Percentiles rank a stretch among this genome's conserved stretches.
These are phyloP conservation scores for Nemania serpens DNA, from an alignment of 2,329 filamentous ascomycete genomes.

Conservation along the genomic window DNA sequence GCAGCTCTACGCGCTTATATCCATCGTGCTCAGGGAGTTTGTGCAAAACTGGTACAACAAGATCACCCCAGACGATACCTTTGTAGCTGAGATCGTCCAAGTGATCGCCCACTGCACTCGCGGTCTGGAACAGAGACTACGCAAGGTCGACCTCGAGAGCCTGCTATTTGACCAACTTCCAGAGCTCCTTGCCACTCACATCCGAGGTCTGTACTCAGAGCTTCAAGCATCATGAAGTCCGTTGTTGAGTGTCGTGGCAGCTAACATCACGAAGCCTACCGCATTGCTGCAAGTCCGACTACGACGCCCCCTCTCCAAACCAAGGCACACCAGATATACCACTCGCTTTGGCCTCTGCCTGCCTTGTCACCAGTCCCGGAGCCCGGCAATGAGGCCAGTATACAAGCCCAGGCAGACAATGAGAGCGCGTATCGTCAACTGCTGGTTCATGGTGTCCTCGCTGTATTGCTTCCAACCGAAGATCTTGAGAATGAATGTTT, in stretches of 20 bases:
- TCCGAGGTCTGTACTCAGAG: slow-evolving; percentile 64
- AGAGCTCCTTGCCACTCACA: slow-evolving; percentile 77
- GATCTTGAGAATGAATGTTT: slow-evolving; percentile 88
- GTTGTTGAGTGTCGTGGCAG: neutral
- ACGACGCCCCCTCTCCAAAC: slow-evolving; percentile 63
- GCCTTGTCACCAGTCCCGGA: slow-evolving; percentile 77
- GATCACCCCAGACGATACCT: slow-evolving; percentile 87
- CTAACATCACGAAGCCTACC: slow-evolving; percentile 64
- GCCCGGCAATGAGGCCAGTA: slow-evolving; percentile 53
- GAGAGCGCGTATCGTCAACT: slow-evolving; percentile 86
- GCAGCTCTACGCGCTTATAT: slow-evolving; percentile 89
- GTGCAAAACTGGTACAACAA: slow-evolving; percentile 91
- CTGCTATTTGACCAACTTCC: slow-evolving; percentile 88
- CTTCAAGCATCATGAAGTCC: neutral
- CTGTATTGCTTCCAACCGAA: slow-evolving; percentile 86
- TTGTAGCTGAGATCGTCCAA: slow-evolving; percentile 85
- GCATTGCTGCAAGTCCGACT: slow-evolving; percentile 65
- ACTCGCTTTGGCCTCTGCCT: slow-evolving; percentile 80
- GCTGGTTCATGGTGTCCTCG: slow-evolving; percentile 80
- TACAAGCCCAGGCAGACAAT: slow-evolving; percentile 70
- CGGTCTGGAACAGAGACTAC: slow-evolving; percentile 82
- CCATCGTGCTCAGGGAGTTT: slow-evolving; percentile 87
- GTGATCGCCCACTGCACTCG: slow-evolving; percentile 91
- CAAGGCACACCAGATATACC: slow-evolving; percentile 74
- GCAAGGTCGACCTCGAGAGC: slow-evolving; percentile 80